Percentiles rank a stretch among this genome's conserved stretches.
Conservation (phyloP, 1,139 yeast genomes). For the Kodamaea sp. region DNA sequence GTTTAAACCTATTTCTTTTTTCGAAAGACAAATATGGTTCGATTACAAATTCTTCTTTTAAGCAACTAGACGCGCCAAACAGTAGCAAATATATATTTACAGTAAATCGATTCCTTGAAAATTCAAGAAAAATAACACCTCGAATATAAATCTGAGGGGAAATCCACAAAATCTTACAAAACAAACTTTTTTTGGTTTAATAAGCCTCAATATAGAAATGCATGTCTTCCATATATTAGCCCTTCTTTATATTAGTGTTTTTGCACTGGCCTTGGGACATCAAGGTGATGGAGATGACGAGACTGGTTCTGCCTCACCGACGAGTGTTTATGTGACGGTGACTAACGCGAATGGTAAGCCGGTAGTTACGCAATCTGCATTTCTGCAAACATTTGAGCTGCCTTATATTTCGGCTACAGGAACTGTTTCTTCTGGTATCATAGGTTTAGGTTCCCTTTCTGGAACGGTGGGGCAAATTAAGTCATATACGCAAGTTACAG, state of each 20-base stretch:
- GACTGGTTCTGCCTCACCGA: conserved; percentile 14
- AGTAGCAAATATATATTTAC: too few relatives aligned
- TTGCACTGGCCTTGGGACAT: conserved; percentile 20
- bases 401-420: conserved; percentile 22
- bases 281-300: conserved; percentile 20
- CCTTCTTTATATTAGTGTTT: conserved; percentile 1
- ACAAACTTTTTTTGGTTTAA: too few relatives aligned
- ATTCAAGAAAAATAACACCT: too few relatives aligned
- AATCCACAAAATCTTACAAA: too few relatives aligned
- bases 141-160: too few relatives aligned
- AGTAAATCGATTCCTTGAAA: too few relatives aligned
- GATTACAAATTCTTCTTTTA: too few relatives aligned
- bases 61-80: too few relatives aligned
- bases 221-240: conserved; percentile 1
- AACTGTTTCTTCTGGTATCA: conserved; percentile 24
- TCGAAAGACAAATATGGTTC: too few relatives aligned
- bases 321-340: conserved; percentile 33
- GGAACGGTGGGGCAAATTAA: conserved; percentile 35
- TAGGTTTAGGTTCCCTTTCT: conserved; percentile 37
- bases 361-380: conserved; percentile 27
- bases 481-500: conserved; percentile 30
- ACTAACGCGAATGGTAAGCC: conserved; percentile 28
- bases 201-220: too few relatives aligned
- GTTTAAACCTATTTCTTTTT: too few relatives aligned
- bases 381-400: conserved; percentile 30